Base-by-base conservation (phyloP, 2,329 filamentous ascomycete species). In the Paracoccidioides lutzii region DNA sequence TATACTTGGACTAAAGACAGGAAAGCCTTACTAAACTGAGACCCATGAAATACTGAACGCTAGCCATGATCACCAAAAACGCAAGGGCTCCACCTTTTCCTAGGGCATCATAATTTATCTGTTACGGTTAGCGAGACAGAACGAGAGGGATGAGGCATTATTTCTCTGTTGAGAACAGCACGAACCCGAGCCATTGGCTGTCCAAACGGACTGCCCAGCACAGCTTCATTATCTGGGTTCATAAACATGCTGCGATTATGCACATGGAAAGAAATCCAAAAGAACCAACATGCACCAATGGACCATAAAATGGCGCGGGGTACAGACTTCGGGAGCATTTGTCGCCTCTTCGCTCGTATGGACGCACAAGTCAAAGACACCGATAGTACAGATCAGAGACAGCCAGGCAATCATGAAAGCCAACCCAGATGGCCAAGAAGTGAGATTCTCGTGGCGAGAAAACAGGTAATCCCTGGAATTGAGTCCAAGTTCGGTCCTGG, bases 1-100 rank as follows among this genome's bases (percentile, higher is more conserved):
- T 37, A 41, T 9, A 8, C 28, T 35, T n/a, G 32, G 41, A 10
- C 8, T n/a, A 32, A 40, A 14, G 37, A 15, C 2, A 7, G 33
- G 15, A 33, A 59, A 59, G 22, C 15, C 37, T 14, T 58, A 71
- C 69, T 54, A 81, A 76, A 35, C 76, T 79, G 1, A 82, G 67
- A 0, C 80, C 80, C 75, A 83, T 83, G 28, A 83, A 71, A 64
- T 81, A 84, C 63, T 83, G 81, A 2, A 81, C 79, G 51, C 81
- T 75, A 62, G 82, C 80, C 22, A 83, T 67, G 0, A 83, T 70
- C 1, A 73, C 72, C 76, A 83, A 83, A 55, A 83, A 73, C 0
- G 75, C 80, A 5, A 84, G 65, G 0, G 81, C 78, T 4, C 79
- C 81, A 4, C 75, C 70, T 64, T 82, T 83, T 8, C 81, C 81